Evolutionary conservation across 2,329 filamentous ascomycete genomes (phyloP).

Genomic region (Apiospora hydei): DNA sequence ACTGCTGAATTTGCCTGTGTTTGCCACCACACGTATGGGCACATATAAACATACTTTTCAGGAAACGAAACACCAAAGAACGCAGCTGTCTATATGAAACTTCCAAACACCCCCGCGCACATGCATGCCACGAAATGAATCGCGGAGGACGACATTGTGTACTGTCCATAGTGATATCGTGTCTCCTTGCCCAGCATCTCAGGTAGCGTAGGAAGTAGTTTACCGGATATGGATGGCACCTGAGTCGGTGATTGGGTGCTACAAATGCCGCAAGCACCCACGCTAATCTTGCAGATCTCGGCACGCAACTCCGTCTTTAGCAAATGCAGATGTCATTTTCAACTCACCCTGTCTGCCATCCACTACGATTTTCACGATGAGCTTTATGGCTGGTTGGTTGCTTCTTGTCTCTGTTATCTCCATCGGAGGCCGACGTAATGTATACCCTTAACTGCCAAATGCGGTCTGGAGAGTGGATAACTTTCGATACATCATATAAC

Average conservation of each 20-base stretch:
- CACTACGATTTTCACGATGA: not conserved
- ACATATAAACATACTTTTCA: not conserved
- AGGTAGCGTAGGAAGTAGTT: not conserved
- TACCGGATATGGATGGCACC: not conserved
- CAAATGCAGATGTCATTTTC: not conserved
- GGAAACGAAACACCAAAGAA: not conserved
- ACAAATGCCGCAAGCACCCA: not conserved
- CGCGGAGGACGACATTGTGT: not conserved
- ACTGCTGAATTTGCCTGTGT: not conserved
- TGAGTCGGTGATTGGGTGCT: slow-evolving; percentile 8
- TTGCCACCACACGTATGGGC: too few relatives aligned
- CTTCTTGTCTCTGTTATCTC: not conserved
- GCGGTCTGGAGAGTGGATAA: too few relatives aligned
- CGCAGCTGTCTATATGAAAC: not conserved
- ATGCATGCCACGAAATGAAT: not conserved
- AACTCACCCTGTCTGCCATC: not conserved
- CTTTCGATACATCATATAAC: too few relatives aligned
- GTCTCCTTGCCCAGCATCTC: not conserved
- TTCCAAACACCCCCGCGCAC: not conserved
- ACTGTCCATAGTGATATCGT: not conserved
- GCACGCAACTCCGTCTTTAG: not conserved
- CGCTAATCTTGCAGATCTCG: not conserved
- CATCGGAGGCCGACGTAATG: not conserved
- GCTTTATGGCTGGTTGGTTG: not conserved
- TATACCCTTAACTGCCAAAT: not conserved